Evolutionary conservation across 208 protist species (phyloP).

Genomic region (Kentomonas sorsogonicus): DNA sequence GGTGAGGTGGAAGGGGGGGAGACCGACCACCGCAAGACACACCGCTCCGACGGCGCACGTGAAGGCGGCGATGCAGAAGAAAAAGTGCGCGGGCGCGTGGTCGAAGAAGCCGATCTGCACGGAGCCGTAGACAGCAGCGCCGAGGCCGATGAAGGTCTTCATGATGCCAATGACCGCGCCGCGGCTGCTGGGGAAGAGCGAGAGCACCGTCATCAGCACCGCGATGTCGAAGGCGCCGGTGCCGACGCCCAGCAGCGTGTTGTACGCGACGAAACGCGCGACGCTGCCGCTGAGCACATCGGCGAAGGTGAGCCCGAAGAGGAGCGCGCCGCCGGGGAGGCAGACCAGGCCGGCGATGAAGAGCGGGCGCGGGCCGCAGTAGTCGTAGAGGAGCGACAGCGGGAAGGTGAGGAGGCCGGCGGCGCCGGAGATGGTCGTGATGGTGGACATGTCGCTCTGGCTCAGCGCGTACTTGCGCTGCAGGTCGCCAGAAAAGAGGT

Average conservation of each 20-base stretch:
- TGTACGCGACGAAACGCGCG: constrained; percentile 45
- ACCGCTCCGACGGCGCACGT: no score
- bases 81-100: constrained; percentile 37
- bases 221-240: constrained; percentile 66
- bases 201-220: constrained; percentile 70
- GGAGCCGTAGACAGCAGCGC: constrained; percentile 66
- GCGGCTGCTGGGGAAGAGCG: constrained; percentile 69
- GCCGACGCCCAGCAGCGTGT: constrained; percentile 35
- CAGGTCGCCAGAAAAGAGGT: constrained; percentile 65
- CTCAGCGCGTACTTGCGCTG: constrained; percentile 67
- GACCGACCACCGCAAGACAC: no score
- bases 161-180: constrained; percentile 78
- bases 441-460: constrained; percentile 69
- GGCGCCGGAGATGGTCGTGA: constrained; percentile 48
- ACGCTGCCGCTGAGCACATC: constrained; percentile 50
- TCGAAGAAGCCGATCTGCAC: constrained; percentile 70
- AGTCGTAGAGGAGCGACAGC: constrained; percentile 61
- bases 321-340: constrained; percentile 37
- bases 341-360: constrained; percentile 45
- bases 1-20: constrained; percentile 74
- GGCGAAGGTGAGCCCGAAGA: constrained; percentile 61
- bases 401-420: constrained; percentile 50
- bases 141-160: constrained; percentile 85
- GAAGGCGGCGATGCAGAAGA: constrained; percentile 49
- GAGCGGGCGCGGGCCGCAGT: constrained; percentile 62